Percentiles rank a stretch among this genome's conserved stretches.
Conservation (phyloP, 495 filamentous ascomycete genomes). For the Apodospora peruviana region DNA sequence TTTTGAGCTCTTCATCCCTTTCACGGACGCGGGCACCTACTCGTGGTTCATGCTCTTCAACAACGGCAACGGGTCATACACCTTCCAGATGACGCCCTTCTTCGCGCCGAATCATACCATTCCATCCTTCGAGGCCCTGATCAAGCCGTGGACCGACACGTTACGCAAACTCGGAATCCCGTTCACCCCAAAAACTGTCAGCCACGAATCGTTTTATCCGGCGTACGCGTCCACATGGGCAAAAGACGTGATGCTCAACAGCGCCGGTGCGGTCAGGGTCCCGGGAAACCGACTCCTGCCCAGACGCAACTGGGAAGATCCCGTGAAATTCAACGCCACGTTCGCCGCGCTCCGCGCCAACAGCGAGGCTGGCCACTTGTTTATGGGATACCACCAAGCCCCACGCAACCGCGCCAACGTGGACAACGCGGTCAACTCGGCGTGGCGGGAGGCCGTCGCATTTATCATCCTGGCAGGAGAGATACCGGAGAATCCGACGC, state of each 20-base stretch:
- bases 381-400: neutral
- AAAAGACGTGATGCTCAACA: conserved; percentile 38
- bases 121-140: conserved; percentile 34
- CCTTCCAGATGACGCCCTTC: conserved; percentile 43
- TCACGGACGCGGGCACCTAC: conserved; percentile 49
- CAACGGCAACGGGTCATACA: conserved; percentile 24
- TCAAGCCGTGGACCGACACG: conserved; percentile 41
- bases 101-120: conserved; percentile 47
- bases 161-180: conserved; percentile 25
- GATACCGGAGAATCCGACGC: neutral
- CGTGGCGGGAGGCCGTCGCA: neutral
- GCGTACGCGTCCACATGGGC: conserved; percentile 43
- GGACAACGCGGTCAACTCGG: neutral
- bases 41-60: conserved; percentile 38
- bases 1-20: conserved; percentile 37
- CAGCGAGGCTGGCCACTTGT: neutral
- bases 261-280: neutral
- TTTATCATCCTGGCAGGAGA: neutral
- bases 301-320: neutral
- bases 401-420: neutral
- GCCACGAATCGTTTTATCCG: conserved; percentile 43
- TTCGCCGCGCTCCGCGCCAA: neutral
- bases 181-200: conserved; percentile 38
- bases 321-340: neutral
- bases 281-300: neutral